phyloP scores from a whole-genome alignment of 2,329 filamentous ascomycete species.

The Onygena corvina region DNA sequence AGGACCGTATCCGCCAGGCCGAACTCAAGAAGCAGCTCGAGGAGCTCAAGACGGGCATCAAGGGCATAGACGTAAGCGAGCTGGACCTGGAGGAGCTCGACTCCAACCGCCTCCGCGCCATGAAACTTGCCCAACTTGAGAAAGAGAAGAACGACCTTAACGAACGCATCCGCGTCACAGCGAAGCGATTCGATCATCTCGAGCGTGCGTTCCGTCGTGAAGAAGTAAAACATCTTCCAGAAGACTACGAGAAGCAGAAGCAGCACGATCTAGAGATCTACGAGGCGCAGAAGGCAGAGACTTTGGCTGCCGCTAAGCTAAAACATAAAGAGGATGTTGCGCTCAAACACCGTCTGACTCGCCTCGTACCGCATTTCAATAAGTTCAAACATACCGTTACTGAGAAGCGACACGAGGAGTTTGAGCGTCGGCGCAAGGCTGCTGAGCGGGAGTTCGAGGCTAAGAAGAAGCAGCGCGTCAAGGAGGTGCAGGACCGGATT shows the following conservation, averaged over 20 bases:
- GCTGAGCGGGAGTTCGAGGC: conserved; percentile 88
- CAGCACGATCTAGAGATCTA: conserved; percentile 67
- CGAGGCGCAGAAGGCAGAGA: conserved; percentile 65
- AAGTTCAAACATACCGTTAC: conserved; percentile 69
- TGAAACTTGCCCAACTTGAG: conserved; percentile 92
- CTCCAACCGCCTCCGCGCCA: conserved; percentile 75
- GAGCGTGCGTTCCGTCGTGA: conserved; percentile 95
- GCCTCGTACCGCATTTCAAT: conserved; percentile 76
- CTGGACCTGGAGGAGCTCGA: conserved; percentile 73
- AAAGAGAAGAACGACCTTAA: conserved; percentile 95
- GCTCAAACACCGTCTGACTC: conserved; percentile 80
- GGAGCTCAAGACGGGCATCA: conserved; percentile 80
- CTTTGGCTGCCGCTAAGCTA: conserved; percentile 63
- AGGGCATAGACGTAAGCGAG: conserved; percentile 62
- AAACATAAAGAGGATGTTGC: conserved; percentile 90
- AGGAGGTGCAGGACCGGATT: conserved; percentile 74
- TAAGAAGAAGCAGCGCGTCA: conserved; percentile 76
- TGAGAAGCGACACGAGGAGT: conserved; percentile 82
- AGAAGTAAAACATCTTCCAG: conserved; percentile 78
- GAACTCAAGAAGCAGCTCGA: conserved; percentile 87
- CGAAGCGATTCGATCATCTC: conserved; percentile 91
- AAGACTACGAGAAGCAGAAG: conserved; percentile 75
- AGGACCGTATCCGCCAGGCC: conserved; percentile 78
- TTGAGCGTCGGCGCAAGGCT: conserved; percentile 82
- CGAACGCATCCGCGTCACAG: conserved; percentile 79